Evolutionary conservation across 257 asterid species (phyloP).

Genomic region (Penstemon davidsonii): DNA sequence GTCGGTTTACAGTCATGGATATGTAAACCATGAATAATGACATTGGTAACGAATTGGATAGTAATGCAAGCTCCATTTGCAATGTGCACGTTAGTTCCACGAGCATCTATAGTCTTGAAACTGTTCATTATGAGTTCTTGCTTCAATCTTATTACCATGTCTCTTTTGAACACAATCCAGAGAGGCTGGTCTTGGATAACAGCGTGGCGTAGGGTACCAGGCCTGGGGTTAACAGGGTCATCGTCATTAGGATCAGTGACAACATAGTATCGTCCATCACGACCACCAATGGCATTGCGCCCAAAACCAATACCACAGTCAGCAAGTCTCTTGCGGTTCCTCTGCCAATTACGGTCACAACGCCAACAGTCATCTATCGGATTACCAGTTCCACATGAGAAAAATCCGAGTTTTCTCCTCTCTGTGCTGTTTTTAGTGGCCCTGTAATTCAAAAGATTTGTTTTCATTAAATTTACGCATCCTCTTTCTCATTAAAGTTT

Average conservation of each 20-base stretch:
- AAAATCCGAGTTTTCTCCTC: conserved; percentile 78
- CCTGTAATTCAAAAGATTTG: conserved; percentile 43
- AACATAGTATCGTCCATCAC: conserved; percentile 76
- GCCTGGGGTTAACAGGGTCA: conserved; percentile 79
- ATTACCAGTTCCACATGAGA: conserved; percentile 91
- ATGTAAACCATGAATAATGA: conserved; percentile 78
- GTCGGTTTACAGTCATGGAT: conserved; percentile 85
- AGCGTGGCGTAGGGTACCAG: conserved; percentile 92
- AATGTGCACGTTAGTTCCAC: conserved; percentile 83
- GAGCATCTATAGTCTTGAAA: conserved; percentile 85
- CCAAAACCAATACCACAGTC: conserved; percentile 92
- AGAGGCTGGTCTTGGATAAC: conserved; percentile 87
- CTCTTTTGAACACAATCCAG: conserved; percentile 88
- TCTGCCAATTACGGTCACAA: conserved; percentile 77
- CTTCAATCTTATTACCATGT: conserved; percentile 79
- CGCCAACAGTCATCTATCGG: conserved; percentile 97
- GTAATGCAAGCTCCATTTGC: conserved; percentile 84
- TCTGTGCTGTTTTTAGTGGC: conserved; percentile 73
- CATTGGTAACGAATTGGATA: conserved; percentile 69
- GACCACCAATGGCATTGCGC: conserved; percentile 89
- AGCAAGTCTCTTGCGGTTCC: conserved; percentile 82
- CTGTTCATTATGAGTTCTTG: conserved; percentile 91
- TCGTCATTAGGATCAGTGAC: conserved; percentile 75
- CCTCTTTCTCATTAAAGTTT: too few species aligned
- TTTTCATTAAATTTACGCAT: background rate